phyloP scores from a whole-genome alignment of 495 filamentous ascomycete species.

The Aspergillus bertholletiae region DNA sequence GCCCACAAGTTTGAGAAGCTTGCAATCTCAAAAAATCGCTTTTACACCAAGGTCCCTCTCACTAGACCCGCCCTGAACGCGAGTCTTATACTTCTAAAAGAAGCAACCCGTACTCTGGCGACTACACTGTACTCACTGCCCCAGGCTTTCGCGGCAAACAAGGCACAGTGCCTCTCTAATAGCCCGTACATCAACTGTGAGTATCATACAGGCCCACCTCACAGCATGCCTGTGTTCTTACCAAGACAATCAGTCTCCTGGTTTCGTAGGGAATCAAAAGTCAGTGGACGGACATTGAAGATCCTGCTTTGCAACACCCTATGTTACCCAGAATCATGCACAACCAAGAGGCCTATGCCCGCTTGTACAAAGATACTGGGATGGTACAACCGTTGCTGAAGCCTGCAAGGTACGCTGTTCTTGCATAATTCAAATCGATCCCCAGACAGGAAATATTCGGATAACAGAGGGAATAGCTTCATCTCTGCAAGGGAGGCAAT shows the following conservation, averaged over 20 bases:
- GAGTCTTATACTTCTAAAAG: constrained; percentile 45
- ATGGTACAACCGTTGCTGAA: constrained; percentile 40
- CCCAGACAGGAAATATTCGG: too few relatives aligned
- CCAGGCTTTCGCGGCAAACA: constrained; percentile 51
- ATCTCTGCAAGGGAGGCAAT: constrained; percentile 17
- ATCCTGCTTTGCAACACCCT: constrained; percentile 34
- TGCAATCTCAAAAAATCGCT: constrained; percentile 38
- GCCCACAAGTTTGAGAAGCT: constrained; percentile 34
- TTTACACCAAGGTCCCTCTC: constrained; percentile 57
- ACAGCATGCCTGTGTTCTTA: too few relatives aligned
- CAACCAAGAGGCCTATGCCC: constrained; percentile 31
- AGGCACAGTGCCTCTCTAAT: constrained; percentile 52
- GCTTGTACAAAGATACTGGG: constrained; percentile 38
- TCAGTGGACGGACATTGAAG: constrained; percentile 27
- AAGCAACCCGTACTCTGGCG: constrained; percentile 50
- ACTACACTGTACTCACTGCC: constrained; percentile 55
- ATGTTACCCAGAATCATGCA: constrained; percentile 36
- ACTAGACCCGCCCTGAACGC: constrained; percentile 57
- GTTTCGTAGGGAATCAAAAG: constrained; percentile 23
- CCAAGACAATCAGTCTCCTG: constrained; percentile 13
- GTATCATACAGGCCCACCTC: background rate
- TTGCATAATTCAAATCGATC: too few relatives aligned
- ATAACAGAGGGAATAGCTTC: constrained; percentile 1
- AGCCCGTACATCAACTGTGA: constrained; percentile 48
- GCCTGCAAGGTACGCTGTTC: constrained; percentile 30